Conservation (phyloP, 129 eudicot genomes). For the Solidago caesia region DNA sequence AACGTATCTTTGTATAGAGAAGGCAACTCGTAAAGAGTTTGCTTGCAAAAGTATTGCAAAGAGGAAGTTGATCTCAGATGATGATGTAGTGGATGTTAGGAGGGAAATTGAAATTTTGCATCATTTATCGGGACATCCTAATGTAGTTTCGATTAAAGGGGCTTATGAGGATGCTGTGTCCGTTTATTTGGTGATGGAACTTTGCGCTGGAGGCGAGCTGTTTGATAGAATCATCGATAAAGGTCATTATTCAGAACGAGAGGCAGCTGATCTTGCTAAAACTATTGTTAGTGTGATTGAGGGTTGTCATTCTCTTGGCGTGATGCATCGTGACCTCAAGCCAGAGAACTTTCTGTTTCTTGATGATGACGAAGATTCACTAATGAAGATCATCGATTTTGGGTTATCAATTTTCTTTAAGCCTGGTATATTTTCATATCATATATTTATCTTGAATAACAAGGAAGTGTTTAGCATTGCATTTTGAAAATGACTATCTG, state of each 20-base stretch:
- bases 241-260: slow-evolving; percentile 79
- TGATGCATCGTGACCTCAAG: slow-evolving; percentile 81
- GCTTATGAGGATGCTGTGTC: slow-evolving; percentile 83
- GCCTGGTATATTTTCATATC: slow-evolving; percentile 48
- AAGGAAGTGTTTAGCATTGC: too few species aligned
- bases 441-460: background rate
- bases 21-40: slow-evolving; percentile 46
- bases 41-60: slow-evolving; percentile 89
- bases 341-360: slow-evolving; percentile 73
- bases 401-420: slow-evolving; percentile 75
- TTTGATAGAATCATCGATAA: slow-evolving; percentile 72
- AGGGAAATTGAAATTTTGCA: slow-evolving; percentile 90
- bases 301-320: slow-evolving; percentile 77
- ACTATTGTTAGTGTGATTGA: slow-evolving; percentile 82
- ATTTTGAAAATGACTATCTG: too few species aligned
- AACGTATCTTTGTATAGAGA: slow-evolving; percentile 64
- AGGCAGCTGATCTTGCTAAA: slow-evolving; percentile 76
- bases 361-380: slow-evolving; percentile 67
- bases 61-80: slow-evolving; percentile 70
- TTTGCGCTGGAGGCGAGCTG: slow-evolving; percentile 83
- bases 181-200: slow-evolving; percentile 80
- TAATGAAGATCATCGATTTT: slow-evolving; percentile 74
- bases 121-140: slow-evolving; percentile 71
- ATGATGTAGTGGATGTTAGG: slow-evolving; percentile 86
- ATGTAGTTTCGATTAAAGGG: slow-evolving; percentile 74